Base-by-base conservation (phyloP, 495 filamentous ascomycete genomes). In the Bombardia bombarda region DNA sequence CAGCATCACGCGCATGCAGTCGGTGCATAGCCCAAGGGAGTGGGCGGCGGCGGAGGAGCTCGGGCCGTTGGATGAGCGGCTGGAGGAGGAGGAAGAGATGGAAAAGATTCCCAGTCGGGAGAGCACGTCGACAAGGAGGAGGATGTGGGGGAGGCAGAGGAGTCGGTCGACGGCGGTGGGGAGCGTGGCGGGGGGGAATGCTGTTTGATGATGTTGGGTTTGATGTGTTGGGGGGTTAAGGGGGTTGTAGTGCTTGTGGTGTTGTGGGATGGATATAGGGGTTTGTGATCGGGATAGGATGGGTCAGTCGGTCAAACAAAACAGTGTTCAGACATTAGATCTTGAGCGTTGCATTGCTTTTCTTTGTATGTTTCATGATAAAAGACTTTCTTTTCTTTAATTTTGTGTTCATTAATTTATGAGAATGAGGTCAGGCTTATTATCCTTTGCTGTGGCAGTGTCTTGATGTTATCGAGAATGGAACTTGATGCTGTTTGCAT, bases 21-120 rank as follows among this genome's bases (percentile, higher is more conserved):
- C 7, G 48, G n/a, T n/a, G n/a, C n/a, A n/a, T n/a, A n/a, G n/a
- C n/a, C n/a, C n/a, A n/a, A 39, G 0, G 26, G 34, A 31, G 14
- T 32, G n/a, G 20, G 22, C 1, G 32, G 20, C n/a, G 20, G 19
- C n/a, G 14, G 19, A 17, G 39, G 17, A 37, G 44, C 32, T 7
- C 7, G 32, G 14, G n/a, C 7, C 16, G 2, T 22, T 43, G 41
- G 41, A 41, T 21, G 40, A 40, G n/a, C 28, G 37, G 21, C 10
- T 47, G 22, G 45, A 40, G 20, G 10, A n/a, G 32, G 7, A 52
- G 7, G 40, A 38, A 7, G 23, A 37, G 30, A n/a, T 45, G 34
- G 46, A 53, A n/a, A 54, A 43, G 33, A 33, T 42, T 6, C 24
- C 7, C 14, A 53, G 52, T 22, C 47, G 32, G 31, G 55, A 49